phyloP scores from a whole-genome alignment of 139 green algal species.

The Marvania coccoides region DNA sequence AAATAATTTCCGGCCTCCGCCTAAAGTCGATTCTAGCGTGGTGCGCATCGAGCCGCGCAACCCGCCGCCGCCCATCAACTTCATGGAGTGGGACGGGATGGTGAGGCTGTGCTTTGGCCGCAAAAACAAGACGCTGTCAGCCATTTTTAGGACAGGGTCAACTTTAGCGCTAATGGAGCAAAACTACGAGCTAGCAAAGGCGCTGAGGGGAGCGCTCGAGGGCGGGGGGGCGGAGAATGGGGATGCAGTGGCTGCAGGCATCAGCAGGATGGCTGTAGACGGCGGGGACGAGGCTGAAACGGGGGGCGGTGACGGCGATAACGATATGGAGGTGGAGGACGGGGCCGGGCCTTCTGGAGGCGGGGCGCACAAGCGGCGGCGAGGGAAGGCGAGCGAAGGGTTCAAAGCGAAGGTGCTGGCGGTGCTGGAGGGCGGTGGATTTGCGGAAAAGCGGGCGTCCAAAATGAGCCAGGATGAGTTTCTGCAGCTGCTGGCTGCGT shows the following conservation, averaged over 20 bases:
- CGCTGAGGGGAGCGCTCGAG: background rate
- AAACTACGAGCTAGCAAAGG: slow-evolving; percentile 60
- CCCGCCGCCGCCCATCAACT: slow-evolving; percentile 89
- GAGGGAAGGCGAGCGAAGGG: slow-evolving; percentile 35
- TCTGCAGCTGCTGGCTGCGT: slow-evolving; percentile 78
- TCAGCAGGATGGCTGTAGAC: slow-evolving; percentile 26
- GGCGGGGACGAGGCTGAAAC: slow-evolving; percentile 15
- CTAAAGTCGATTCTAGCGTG: slow-evolving; percentile 95
- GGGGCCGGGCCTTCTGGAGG: slow-evolving; percentile 12
- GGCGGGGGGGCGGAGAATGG: background rate
- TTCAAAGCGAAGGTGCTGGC: slow-evolving; percentile 68
- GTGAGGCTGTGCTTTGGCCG: slow-evolving; percentile 83
- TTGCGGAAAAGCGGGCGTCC: slow-evolving; percentile 63
- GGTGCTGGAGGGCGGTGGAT: slow-evolving; percentile 60
- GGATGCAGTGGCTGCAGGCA: background rate
- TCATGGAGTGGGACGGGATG: slow-evolving; percentile 96
- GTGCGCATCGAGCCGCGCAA: slow-evolving; percentile 96
- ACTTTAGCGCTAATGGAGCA: slow-evolving; percentile 64
- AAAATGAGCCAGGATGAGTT: slow-evolving; percentile 98
- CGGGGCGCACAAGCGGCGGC: slow-evolving; percentile 1
- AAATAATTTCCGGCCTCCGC: slow-evolving; percentile 95
- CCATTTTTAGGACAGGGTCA: slow-evolving; percentile 72
- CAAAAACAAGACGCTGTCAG: slow-evolving; percentile 97
- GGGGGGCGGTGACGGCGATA: slow-evolving; percentile 22
- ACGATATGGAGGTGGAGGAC: slow-evolving; percentile 24